A percentile compares a stretch with the other conserved stretches of the same genome.
Conservation (phyloP, 306 rosid genomes). For the Acacia acuminata region DNA sequence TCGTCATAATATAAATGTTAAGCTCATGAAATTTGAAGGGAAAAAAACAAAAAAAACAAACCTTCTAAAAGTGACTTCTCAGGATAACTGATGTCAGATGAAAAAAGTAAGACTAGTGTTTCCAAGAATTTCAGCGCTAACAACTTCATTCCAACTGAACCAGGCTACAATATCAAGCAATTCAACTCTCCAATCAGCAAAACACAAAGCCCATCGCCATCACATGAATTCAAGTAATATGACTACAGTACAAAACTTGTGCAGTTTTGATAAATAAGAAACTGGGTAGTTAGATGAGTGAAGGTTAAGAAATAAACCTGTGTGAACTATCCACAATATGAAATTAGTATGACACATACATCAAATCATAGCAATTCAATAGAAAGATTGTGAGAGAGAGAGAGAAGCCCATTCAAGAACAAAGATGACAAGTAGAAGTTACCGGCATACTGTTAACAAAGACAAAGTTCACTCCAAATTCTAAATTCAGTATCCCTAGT, state of each 20-base stretch:
- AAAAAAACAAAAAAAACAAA: conserved; percentile 29
- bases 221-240: conserved; percentile 9
- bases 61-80: conserved; percentile 71
- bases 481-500: not conserved
- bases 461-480: not conserved
- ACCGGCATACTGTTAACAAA: conserved; percentile 1
- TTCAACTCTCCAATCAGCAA: conserved; percentile 12
- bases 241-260: conserved; percentile 1
- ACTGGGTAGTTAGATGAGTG: not conserved
- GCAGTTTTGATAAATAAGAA: not conserved
- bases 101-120: conserved; percentile 69
- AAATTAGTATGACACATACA: conserved; percentile 3
- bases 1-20: not conserved
- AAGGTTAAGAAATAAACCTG: not conserved
- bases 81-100: conserved; percentile 59
- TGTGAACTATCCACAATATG: conserved; percentile 16
- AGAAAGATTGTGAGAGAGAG: not conserved
- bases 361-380: not conserved
- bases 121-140: conserved; percentile 91
- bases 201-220: not conserved
- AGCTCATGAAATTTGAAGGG: conserved; percentile 14
- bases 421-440: not conserved
- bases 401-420: conserved; percentile 9
- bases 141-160: conserved; percentile 67
- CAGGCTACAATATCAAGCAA: conserved; percentile 78